Percentiles rank a stretch among this genome's conserved stretches.
phyloP scores from a whole-genome alignment of 2,329 filamentous ascomycete species.

The Penicillium occitanis region DNA sequence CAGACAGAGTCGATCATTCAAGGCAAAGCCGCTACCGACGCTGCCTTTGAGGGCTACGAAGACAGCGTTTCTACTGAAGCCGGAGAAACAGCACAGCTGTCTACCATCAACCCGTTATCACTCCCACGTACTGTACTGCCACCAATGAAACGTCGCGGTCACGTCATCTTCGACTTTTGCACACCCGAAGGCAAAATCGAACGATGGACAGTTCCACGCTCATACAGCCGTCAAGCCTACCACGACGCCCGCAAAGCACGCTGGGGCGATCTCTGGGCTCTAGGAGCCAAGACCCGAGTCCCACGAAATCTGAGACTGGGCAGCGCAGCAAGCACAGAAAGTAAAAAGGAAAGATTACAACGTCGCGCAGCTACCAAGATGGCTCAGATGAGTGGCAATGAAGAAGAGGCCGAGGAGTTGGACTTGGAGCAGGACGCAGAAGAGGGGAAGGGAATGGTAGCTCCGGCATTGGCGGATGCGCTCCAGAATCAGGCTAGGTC shows the following conservation, averaged over 20 bases:
- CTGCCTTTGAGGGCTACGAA: slow-evolving; percentile 73
- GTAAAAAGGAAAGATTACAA: slow-evolving; percentile 43
- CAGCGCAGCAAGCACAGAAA: slow-evolving; percentile 38
- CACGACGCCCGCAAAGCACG: slow-evolving; percentile 84
- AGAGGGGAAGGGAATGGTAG: background rate
- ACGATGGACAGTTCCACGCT: slow-evolving; percentile 87
- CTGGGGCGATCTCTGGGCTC: slow-evolving; percentile 95
- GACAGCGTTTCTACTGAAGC: slow-evolving; percentile 19
- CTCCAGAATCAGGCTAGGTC: slow-evolving; percentile 22
- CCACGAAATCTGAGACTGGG: slow-evolving; percentile 62
- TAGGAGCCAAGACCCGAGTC: slow-evolving; percentile 85
- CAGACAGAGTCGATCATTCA: slow-evolving; percentile 46
- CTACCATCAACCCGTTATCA: slow-evolving; percentile 56
- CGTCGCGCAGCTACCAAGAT: slow-evolving; percentile 35
- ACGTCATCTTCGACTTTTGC: slow-evolving; percentile 87
- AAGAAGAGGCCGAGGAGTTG: slow-evolving; percentile 20
- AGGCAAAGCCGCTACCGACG: slow-evolving; percentile 58
- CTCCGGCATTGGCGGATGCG: slow-evolving; percentile 15
- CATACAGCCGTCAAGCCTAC: slow-evolving; percentile 77
- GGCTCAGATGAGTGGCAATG: slow-evolving; percentile 22
- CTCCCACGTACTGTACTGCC: slow-evolving; percentile 77
- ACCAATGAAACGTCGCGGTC: slow-evolving; percentile 82
- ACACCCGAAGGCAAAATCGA: slow-evolving; percentile 82
- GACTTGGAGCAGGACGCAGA: slow-evolving; percentile 16
- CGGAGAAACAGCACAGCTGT: slow-evolving; percentile 18